Evolutionary conservation across 2,329 filamentous ascomycete species (phyloP).

Genomic region (Zymoseptoria tritici): DNA sequence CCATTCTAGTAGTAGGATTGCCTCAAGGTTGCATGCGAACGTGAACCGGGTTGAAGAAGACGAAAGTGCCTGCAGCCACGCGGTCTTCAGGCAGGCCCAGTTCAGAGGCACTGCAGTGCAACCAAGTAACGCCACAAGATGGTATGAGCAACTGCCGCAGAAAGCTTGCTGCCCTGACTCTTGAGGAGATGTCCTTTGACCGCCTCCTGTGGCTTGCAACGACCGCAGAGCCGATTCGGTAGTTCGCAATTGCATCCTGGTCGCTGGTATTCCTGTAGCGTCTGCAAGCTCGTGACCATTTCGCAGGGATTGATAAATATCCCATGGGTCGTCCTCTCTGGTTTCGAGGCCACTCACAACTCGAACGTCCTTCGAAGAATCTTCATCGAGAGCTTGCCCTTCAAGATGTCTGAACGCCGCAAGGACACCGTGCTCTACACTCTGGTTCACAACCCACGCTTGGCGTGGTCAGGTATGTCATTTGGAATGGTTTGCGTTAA

Average conservation of each 20-base stretch:
- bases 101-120: neutral
- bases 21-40: neutral
- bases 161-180: neutral
- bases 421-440: neutral
- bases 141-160: neutral
- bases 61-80: neutral
- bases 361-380: neutral
- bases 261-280: too few relatives aligned
- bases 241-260: too few relatives aligned
- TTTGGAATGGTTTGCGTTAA: neutral
- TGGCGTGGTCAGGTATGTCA: neutral
- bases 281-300: neutral
- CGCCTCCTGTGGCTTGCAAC: too few relatives aligned
- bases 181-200: neutral
- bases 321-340: neutral
- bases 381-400: neutral
- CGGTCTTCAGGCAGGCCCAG: neutral
- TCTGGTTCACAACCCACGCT: neutral
- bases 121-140: neutral
- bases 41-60: neutral
- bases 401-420: neutral
- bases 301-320: neutral
- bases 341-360: neutral
- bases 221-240: too few relatives aligned
- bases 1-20: neutral